Evolutionary conservation across 805 yeast genomes (phyloP), one percentile per base, ranked within the genome.

Genomic region (Ogataea glucozyma): DNA sequence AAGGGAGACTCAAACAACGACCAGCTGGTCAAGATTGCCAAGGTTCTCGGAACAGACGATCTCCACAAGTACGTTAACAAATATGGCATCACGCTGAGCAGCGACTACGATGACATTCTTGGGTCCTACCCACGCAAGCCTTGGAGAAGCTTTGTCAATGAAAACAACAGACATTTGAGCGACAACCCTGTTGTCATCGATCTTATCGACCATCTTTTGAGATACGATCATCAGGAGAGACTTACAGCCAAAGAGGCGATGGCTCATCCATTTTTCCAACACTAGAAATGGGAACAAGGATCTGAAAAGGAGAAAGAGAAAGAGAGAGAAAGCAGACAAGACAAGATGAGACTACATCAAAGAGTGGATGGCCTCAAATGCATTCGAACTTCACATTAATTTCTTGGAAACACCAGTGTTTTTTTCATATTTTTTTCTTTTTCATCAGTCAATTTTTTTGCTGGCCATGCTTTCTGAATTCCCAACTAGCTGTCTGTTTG

Each of bases 1-100:
- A 91, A 87, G 62, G 97, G 96, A 16, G 83, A 86, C 48, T 85
- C 95, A 16, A 89, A 89, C 64, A 86, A 89, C 30, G 96, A 89
- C 67, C 97, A 89, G 67, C 70, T 89, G 57, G 95, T 89, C 18
- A 90, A 88, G 64, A 88, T 89, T 49, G 96, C 89, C 11, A 76
- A 87, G 47, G 93, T 89, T 1, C 72, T 89, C 54, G 97, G 97
- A 16, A 85, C 96, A 1, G 85, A 83, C 46, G 90, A 81, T 51
- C 71, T 89, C 40, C 69, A 79, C 57, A 67, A 66, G 37, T 88
- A 88, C 62, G 70, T 85, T 51, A 66, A 72, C 39, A 85, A 83
- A 61, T 89, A 88, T 64, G 78, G 77, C 30, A 74, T 89, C 50
- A 72, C 73, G 35, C 73, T 89, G 50, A 82, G 87, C 37, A 76